Base-by-base conservation (phyloP, 2,329 filamentous ascomycete genomes). In the Penicillium sp. region DNA sequence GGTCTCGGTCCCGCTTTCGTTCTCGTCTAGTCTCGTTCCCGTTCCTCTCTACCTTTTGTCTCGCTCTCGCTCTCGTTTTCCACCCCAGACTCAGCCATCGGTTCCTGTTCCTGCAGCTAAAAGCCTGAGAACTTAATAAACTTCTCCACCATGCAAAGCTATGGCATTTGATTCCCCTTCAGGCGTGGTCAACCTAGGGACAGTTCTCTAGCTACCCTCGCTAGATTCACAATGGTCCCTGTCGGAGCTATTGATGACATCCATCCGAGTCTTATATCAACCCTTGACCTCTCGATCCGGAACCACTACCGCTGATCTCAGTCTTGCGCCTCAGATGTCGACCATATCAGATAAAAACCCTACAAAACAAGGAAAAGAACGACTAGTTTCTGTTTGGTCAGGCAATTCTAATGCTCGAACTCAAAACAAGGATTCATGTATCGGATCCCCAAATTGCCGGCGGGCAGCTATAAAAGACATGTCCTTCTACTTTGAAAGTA, bases 1-100 rank as follows among this genome's bases (percentile, higher is more conserved):
- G 31, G 13, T 53, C 29, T 53, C 51, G 42, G 4, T 47, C 31
- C 23, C 41, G 50, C 7, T n/a, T 6, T 53, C 50, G 50, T 5
- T 45, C 6, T 36, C 23, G 38, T 31, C 8, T 27, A 9, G 8
- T 27, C 27, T 27, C 25, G 19, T 9, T 35, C 27, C n/a, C 21
- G 39, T 13, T 36, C 15, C 3, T 15, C 12, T 8, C 29, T 4
- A 10, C 3, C 3, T 8, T 27, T 8, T 36, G 15, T 52, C 38
- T 53, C 50, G 50, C 21, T 47, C 25, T 53, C 51, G 42, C 8
- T 53, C 12, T 53, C 51, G 42, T n/a, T 53, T 4, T 44, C 31
- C 9, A 17, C n/a, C n/a, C 9, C 36, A 19, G 36, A 39, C n/a
- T 19, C n/a, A 2, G 36, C 36, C 29, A 27, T 39, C 21, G 3